A percentile compares a stretch with the other conserved stretches of the same genome.
phyloP scores from a whole-genome alignment of 305 asterid species.

The Striga hermonthica region DNA sequence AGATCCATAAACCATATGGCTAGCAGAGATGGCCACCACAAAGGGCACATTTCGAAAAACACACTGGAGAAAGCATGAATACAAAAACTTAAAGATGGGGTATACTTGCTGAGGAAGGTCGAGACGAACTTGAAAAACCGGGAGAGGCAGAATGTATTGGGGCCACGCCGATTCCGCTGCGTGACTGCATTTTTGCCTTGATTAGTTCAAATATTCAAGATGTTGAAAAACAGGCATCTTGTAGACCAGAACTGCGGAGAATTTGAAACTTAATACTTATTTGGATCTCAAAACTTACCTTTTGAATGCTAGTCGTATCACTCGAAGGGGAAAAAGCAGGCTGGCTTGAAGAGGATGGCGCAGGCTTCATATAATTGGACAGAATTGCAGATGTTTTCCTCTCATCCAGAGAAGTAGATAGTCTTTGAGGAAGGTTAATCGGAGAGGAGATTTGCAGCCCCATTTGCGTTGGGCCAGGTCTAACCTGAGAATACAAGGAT shows the following conservation, averaged over 20 bases:
- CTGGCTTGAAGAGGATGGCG: constrained; percentile 54
- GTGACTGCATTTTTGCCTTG: constrained; percentile 51
- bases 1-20: constrained; percentile 23
- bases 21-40: constrained; percentile 14
- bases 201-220: constrained; percentile 20
- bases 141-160: constrained; percentile 53
- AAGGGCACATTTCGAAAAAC: constrained; percentile 22
- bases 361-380: constrained; percentile 60
- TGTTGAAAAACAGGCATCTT: constrained; percentile 16
- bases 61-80: neutral
- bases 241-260: constrained; percentile 15
- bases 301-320: constrained; percentile 57
- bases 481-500: constrained; percentile 49
- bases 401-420: constrained; percentile 59
- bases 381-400: constrained; percentile 50
- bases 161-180: constrained; percentile 45
- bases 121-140: constrained; percentile 64
- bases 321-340: constrained; percentile 42
- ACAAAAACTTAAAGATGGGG: constrained; percentile 14
- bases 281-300: constrained; percentile 46
- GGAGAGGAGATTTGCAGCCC: constrained; percentile 56
- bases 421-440: constrained; percentile 59
- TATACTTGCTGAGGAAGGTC: constrained; percentile 74
- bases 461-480: constrained; percentile 52
- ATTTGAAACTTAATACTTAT: constrained; percentile 13